Base-by-base conservation (phyloP, 305 asterid species). In the Fraxinus albicans region DNA sequence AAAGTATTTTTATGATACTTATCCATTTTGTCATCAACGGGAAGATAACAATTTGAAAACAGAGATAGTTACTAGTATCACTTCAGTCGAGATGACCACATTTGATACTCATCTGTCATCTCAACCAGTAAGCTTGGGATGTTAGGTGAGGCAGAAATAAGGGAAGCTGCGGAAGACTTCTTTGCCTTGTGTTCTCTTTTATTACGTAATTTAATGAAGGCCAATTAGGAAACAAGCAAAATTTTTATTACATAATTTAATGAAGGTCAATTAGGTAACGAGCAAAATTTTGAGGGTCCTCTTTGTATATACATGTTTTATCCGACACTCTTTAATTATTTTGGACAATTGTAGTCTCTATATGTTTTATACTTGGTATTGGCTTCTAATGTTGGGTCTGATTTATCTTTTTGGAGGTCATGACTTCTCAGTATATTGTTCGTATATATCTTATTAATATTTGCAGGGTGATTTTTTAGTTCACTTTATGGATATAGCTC, bases 401-500 rank as follows among this genome's bases (percentile, higher is more conserved):
- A 55, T 78, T 77, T 63, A 58, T 53, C 35, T 47, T 77, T 65
- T 31, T 19, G 76, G 80, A 85, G 83, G 76, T 63, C 72, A 2
- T 79, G 79, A 47, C 77, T 80, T 72, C 63, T 77, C 76, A 77
- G 42, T 72, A 77, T 77, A 70, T 77, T 81, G 70, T 82, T 79
- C 35, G 42, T 78, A 80, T 76, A 83, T 75, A 38, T 80, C n/a
- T 79, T 40, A 82, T 78, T 83, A 86, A 77, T 80, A 77, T 85
- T 33, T 92, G 86, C 91, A 96, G 99, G 99, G 99, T 83, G 99
- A 95, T 90, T 96, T 95, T 88, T 85, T 96, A 90, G 98, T 96
- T 89, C 98, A 96, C 90, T 96, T 96, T 86, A 92, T 94, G 98
- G 99, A 96, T 88, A 95, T 95, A 82, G 97, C 98, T 88, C 91